These are phyloP conservation scores for Leucocoprinus leucothites DNA, from an alignment of 768 basidiomycete species.

Conservation along the genomic window DNA sequence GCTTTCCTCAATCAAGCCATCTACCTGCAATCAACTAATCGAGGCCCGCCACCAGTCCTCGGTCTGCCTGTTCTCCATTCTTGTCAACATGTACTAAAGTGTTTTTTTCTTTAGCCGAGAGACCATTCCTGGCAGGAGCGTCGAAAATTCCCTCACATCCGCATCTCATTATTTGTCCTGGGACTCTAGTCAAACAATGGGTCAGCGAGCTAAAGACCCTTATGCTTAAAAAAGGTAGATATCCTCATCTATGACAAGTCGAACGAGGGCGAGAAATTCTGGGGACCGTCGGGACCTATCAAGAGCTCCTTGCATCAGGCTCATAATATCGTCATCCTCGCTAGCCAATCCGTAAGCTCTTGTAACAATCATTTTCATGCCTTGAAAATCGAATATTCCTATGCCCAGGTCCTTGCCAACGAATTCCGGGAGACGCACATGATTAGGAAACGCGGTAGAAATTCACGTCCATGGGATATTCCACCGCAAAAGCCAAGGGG, in stretches of 20 bases:
- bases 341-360: slow-evolving; percentile 24
- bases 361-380: neutral
- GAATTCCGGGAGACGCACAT: slow-evolving; percentile 7
- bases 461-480: neutral
- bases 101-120: slow-evolving; percentile 10
- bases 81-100: neutral
- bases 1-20: slow-evolving; percentile 17
- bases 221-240: slow-evolving; percentile 17
- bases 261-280: slow-evolving; percentile 15
- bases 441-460: neutral
- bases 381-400: too few species aligned
- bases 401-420: slow-evolving; percentile 16
- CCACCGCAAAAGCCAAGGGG: neutral
- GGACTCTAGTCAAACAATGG: slow-evolving; percentile 24
- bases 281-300: slow-evolving; percentile 17
- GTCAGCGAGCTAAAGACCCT: slow-evolving; percentile 17
- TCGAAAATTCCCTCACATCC: slow-evolving; percentile 13
- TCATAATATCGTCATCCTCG: slow-evolving; percentile 19
- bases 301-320: slow-evolving; percentile 11
- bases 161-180: slow-evolving; percentile 23
- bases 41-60: slow-evolving; percentile 18
- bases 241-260: slow-evolving; percentile 22
- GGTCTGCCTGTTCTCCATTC: slow-evolving; percentile 19
- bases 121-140: slow-evolving; percentile 12
- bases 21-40: neutral